phyloP scores from a whole-genome alignment of 2,329 filamentous ascomycete genomes.

The Fusarium equiseti region DNA sequence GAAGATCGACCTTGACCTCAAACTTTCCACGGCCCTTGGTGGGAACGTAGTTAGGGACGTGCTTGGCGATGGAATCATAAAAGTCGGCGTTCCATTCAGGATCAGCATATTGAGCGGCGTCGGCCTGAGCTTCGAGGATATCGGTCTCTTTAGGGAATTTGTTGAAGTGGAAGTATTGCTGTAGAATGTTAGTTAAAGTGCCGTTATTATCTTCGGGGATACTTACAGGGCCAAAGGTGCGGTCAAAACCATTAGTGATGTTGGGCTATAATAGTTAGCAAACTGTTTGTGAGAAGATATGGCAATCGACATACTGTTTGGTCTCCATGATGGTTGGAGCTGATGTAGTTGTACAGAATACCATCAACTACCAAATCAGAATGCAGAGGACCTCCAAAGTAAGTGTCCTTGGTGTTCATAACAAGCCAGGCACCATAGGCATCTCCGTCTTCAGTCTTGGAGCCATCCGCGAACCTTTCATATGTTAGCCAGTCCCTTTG shows the following conservation, averaged over 20 bases:
- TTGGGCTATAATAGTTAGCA: slow-evolving; percentile 58
- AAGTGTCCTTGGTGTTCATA: slow-evolving; percentile 73
- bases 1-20: slow-evolving; percentile 64
- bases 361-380: slow-evolving; percentile 74
- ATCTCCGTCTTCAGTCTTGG: slow-evolving; percentile 60
- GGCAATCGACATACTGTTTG: slow-evolving; percentile 54
- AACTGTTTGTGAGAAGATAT: accelerated
- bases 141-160: slow-evolving; percentile 59
- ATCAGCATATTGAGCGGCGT: slow-evolving; percentile 65
- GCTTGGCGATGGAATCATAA: slow-evolving; percentile 71
- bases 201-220: neutral
- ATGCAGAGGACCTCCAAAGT: slow-evolving; percentile 71
- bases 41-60: slow-evolving; percentile 70
- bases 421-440: slow-evolving; percentile 73
- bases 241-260: slow-evolving; percentile 73
- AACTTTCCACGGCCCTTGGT: slow-evolving; percentile 64
- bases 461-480: slow-evolving; percentile 52
- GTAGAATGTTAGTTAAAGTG: neutral
- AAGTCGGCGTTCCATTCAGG: slow-evolving; percentile 69
- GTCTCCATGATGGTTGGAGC: slow-evolving; percentile 73
- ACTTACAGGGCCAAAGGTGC: slow-evolving; percentile 69
- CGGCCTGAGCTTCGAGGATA: slow-evolving; percentile 62
- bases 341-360: slow-evolving; percentile 74
- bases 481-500: slow-evolving; percentile 7
- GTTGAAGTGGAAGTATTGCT: slow-evolving; percentile 73